These are phyloP conservation scores for Tricholoma sp. DNA, from an alignment of 768 basidiomycete genomes.

Conservation along the genomic window DNA sequence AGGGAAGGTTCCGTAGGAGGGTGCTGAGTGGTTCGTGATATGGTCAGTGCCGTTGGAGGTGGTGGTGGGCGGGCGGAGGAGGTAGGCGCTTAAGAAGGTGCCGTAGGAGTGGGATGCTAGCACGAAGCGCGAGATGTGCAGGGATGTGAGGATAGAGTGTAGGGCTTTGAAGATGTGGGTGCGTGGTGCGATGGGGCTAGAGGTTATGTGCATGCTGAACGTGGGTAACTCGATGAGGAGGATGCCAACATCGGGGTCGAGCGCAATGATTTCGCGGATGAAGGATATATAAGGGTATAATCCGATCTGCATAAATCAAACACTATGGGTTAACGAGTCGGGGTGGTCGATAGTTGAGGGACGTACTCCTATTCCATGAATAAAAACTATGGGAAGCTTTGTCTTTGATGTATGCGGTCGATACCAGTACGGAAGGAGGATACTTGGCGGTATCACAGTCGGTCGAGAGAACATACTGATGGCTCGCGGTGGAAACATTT, in stretches of 20 bases:
- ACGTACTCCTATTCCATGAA: conserved; percentile 67
- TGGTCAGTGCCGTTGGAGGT: neutral
- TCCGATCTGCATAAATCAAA: conserved; percentile 44
- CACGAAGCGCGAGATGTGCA: conserved; percentile 34
- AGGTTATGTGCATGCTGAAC: conserved; percentile 57
- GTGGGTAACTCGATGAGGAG: conserved; percentile 56
- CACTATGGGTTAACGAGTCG: neutral
- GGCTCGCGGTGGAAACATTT: conserved; percentile 51
- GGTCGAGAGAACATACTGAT: conserved; percentile 37
- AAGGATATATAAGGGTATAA: conserved; percentile 53
- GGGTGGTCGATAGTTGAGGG: neutral
- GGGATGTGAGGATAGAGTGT: conserved; percentile 36
- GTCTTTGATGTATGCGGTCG: conserved; percentile 39
- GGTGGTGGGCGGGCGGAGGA: conserved; percentile 33
- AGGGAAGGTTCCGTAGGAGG: neutral
- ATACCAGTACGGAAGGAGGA: conserved; percentile 33
- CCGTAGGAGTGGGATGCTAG: conserved; percentile 60
- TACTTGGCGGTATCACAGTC: conserved; percentile 31
- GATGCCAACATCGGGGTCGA: conserved; percentile 50
- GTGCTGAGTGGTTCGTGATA: neutral
- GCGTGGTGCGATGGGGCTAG: conserved; percentile 38
- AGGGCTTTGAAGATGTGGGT: conserved; percentile 37
- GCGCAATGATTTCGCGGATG: conserved; percentile 36
- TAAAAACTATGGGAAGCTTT: conserved; percentile 53
- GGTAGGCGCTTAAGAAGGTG: conserved; percentile 50